Percentiles rank a stretch among this genome's conserved stretches.
phyloP scores from a whole-genome alignment of 768 basidiomycete genomes.

The Mycena metata region DNA sequence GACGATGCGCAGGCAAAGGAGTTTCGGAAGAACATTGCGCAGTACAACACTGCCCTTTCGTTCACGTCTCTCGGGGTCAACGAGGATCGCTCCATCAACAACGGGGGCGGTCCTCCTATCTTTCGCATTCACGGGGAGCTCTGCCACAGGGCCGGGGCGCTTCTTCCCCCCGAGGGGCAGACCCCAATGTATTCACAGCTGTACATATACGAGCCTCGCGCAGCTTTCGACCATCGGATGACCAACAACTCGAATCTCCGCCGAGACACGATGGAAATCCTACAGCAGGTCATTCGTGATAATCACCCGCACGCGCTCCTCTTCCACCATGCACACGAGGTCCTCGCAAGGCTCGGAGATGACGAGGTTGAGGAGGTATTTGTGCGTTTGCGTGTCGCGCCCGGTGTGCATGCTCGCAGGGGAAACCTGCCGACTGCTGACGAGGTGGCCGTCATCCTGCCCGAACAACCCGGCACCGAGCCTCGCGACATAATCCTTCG shows the following conservation, averaged over 20 bases:
- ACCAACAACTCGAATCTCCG: conserved; percentile 33
- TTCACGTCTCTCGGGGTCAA: conserved; percentile 52
- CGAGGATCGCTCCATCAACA: conserved; percentile 39
- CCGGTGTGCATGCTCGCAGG: neutral
- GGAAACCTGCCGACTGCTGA: neutral
- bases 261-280: conserved; percentile 19
- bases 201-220: conserved; percentile 53
- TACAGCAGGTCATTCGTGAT: conserved; percentile 30
- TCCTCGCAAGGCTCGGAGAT: conserved; percentile 16
- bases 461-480: neutral
- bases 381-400: neutral
- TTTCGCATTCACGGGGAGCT: conserved; percentile 49
- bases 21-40: conserved; percentile 45
- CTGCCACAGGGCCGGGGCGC: conserved; percentile 47
- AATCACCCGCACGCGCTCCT: conserved; percentile 36
- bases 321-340: conserved; percentile 40
- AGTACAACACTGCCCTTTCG: conserved; percentile 53
- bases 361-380: conserved; percentile 32
- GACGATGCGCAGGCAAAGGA: neutral
- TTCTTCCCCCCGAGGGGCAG: conserved; percentile 40
- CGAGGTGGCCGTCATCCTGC: conserved; percentile 1
- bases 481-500: conserved; percentile 22
- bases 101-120: conserved; percentile 42
- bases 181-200: conserved; percentile 52
- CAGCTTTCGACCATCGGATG: conserved; percentile 38